Conservation (phyloP, 75 land plant species). For the Pinus taeda region DNA sequence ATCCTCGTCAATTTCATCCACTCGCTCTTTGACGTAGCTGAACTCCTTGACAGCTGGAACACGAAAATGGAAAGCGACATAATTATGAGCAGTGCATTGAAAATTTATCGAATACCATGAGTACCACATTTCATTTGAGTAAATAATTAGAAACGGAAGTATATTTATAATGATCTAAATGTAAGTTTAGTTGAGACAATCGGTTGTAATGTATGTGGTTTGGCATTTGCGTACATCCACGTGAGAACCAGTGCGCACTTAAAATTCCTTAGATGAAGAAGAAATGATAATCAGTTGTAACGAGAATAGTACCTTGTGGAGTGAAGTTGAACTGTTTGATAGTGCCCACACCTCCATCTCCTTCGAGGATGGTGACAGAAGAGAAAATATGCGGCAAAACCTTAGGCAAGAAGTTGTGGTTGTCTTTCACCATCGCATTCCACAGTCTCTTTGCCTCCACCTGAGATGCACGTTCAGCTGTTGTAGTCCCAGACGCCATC, state of each 20-base stretch:
- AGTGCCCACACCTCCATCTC: constrained; percentile 35
- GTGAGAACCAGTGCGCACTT: no score
- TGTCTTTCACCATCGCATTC: constrained; percentile 22
- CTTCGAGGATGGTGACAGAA: constrained; percentile 21
- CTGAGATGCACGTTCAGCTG: constrained; percentile 8
- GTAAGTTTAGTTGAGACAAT: no score
- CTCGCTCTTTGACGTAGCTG: constrained; percentile 11
- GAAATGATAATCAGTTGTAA: no score
- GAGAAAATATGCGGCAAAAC: constrained; percentile 18
- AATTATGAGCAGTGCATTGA: no score
- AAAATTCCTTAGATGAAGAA: no score
- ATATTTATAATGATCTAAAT: no score
- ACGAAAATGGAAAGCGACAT: no score
- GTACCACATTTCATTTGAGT: no score
- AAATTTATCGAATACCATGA: no score
- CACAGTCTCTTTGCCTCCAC: constrained; percentile 24
- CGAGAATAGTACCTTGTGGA: no score
- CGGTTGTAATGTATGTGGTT: no score
- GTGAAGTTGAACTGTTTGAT: constrained; percentile 23
- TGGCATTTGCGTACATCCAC: accelerated
- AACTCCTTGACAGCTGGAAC: background rate
- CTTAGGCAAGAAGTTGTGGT: constrained; percentile 27
- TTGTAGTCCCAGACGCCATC: background rate
- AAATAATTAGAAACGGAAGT: no score
- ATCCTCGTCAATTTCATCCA: constrained; percentile 19